Base-by-base conservation (phyloP, 495 filamentous ascomycete genomes). In the Recurvomyces mirabilis region DNA sequence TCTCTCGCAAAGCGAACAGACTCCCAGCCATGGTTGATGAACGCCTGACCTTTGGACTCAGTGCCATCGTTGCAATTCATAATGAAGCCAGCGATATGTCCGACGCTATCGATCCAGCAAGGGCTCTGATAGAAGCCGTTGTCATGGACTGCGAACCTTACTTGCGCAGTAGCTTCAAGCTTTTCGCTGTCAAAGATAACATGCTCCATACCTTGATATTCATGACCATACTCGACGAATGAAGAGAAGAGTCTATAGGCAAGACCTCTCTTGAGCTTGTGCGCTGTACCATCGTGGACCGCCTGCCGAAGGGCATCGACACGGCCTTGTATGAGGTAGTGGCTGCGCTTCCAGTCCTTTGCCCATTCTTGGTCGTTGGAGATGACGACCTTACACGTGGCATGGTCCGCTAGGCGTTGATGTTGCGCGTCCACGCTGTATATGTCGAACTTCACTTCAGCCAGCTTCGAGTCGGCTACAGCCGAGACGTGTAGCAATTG, bases 201-300 rank as follows among this genome's bases (percentile, higher is more conserved):
- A 43, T 87, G 81, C 42, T 81, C 72, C 68, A 88, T 80, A 19
- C 79, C 82, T 46, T 72, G 68, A 62, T 83, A 91, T 21, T 74
- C 70, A 1, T 60, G 60, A 31, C 75, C 70, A 52, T 83, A 87
- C 31, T 86, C 74, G 20, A 84, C 82, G 3, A 87, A 63, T 31
- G 78, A 66, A n/a, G 66, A 59, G 51, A 89, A 81, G 11, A 87
- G 65, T 56, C 83, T 82, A 65, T 91, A 91, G 1, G 79, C 77
- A 63, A 87, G 73, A n/a, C 76, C 74, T 2, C 76, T 71, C 41
- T 75, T 74, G 54, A 84, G 36, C 35, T 54, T 56, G 38, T 61
- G 33, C 31, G 47, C 40, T 24, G 59, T 33, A 23, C 60, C 59
- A 20, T 46, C 24, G 6, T 59, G 42, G 28, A 60, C 60, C 13